Base-by-base conservation (phyloP, 106 monocot genomes). In the Vanilla planifolia region DNA sequence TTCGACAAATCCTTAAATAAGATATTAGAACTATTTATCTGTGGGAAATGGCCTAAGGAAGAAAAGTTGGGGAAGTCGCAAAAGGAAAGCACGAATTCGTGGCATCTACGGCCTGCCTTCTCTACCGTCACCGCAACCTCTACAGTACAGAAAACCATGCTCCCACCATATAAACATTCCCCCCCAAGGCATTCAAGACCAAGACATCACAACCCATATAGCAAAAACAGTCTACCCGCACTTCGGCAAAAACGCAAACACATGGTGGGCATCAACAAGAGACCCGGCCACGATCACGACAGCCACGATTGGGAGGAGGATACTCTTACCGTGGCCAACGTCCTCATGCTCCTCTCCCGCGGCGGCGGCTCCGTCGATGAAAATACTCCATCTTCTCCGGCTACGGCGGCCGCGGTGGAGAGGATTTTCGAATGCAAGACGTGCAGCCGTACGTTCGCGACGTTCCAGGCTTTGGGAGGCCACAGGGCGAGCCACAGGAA, bases 381-480 rank as follows among this genome's bases (percentile, higher is more conserved):
- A 9, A n/a, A n/a, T n/a, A n/a, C n/a, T n/a, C n/a, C n/a, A n/a
- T n/a, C n/a, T n/a, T n/a, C n/a, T n/a, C 27, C 14, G 11, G 14
- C 14, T 0, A 1, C 51, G 26, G 11, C 51, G 51, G 26, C n/a
- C n/a, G 17, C 16, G 55, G 55, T 8, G 33, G 55, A 5, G 15
- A 55, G 33, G 33, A 63, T 80, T 20, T 81, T 81, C 45, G 75
- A 83, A 73, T 88, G 87, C 70, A 88, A 88, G 70, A 79, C 87
- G 5, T 88, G 87, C 60, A 61, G 59, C 75, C 75, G 87, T 28
- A 69, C 57, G 76, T 88, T 88, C 69, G 59, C 75, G 14, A 72
- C 87, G 27, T 88, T 88, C 60, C 87, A 88, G 59, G 87, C 87
- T 8, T 70, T 88, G 8, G 87, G 87, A 0, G 82, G 82, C 4